Evolutionary conservation across 192 early-diverging fungal genomes (phyloP).

Genomic region (Coemansia aciculifera): DNA sequence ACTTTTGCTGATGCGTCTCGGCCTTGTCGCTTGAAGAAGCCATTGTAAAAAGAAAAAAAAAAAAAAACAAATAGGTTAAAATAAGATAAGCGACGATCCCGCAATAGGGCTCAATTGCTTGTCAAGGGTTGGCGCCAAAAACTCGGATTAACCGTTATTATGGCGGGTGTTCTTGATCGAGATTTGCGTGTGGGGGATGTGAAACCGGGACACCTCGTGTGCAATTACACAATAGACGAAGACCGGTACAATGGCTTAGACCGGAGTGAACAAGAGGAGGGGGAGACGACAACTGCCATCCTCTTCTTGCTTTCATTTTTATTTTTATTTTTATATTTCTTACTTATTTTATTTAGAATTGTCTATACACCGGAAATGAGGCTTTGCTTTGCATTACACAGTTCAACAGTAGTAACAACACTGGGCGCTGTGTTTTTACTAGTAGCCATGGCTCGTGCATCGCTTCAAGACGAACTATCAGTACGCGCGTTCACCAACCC

Average conservation of each 20-base stretch:
- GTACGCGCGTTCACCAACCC: constrained; percentile 35
- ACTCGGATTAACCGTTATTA: neutral
- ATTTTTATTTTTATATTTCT: neutral
- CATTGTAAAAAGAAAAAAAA: constrained; percentile 6
- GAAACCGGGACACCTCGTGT: neutral
- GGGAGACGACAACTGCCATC: neutral
- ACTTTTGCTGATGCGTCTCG: constrained; percentile 27
- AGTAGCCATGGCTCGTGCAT: neutral
- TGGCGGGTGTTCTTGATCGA: neutral
- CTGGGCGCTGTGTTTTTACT: constrained; percentile 6
- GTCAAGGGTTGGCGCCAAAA: neutral
- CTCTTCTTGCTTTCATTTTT: neutral
- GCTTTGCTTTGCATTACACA: neutral
- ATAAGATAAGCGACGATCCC: too few species aligned
- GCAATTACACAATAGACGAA: neutral
- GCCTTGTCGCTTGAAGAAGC: constrained; percentile 16
- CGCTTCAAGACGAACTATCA: constrained; percentile 15
- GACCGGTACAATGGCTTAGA: neutral
- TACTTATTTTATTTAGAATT: neutral
- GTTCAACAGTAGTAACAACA: neutral
- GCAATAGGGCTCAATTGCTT: neutral
- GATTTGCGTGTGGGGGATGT: neutral
- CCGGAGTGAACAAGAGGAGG: neutral
- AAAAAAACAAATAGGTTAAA: neutral
- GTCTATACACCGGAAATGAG: neutral